Evolutionary conservation across 2,329 filamentous ascomycete genomes (phyloP).

Genomic region (Hymenoscyphus scutula): DNA sequence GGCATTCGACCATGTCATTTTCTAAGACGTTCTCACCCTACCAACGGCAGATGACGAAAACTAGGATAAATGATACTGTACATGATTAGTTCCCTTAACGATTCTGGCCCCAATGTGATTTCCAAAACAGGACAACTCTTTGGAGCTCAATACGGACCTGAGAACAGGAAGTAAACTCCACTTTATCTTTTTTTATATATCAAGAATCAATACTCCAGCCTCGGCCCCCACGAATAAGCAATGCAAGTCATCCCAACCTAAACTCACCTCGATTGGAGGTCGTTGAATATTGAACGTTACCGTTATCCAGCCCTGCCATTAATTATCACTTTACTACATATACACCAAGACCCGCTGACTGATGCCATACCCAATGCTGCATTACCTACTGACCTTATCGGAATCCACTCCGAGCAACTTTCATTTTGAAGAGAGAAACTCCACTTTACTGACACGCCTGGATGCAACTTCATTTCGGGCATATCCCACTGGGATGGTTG

Average conservation of each 20-base stretch:
- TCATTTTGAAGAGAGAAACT: background rate
- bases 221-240: background rate
- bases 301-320: background rate
- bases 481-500: background rate
- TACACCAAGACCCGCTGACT: background rate
- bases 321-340: no score
- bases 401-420: background rate
- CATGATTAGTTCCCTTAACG: background rate
- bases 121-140: background rate
- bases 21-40: background rate
- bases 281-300: background rate
- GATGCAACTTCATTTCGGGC: conserved; percentile 2
- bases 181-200: background rate
- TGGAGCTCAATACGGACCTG: background rate
- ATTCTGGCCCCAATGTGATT: background rate
- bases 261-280: no score
- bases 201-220: background rate
- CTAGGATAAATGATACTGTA: background rate
- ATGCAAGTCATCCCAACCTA: background rate
- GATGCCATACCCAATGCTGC: background rate
- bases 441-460: background rate
- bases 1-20: background rate
- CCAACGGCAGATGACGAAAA: background rate
- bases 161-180: background rate
- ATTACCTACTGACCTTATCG: background rate